Conservation (phyloP, 805 yeast genomes). For the Pichia californica region DNA sequence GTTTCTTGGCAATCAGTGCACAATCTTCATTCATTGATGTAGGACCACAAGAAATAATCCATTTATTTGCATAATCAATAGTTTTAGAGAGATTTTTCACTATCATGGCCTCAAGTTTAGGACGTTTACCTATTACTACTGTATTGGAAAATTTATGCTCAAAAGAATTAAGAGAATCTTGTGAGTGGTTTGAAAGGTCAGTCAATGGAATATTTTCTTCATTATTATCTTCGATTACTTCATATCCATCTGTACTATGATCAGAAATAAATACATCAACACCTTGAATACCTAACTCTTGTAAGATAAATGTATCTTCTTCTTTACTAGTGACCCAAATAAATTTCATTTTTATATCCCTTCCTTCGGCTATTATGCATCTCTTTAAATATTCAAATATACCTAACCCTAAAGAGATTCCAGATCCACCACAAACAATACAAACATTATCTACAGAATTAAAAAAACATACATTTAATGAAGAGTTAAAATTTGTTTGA, state of each 20-base stretch:
- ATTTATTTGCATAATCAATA: conserved; percentile 34
- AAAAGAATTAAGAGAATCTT: conserved; percentile 3
- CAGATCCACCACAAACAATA: conserved; percentile 68
- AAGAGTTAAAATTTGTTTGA: conserved; percentile 35
- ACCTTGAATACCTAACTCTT: conserved; percentile 31
- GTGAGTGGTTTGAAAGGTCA: conserved; percentile 7
- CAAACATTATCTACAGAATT: conserved; percentile 43
- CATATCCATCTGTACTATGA: conserved; percentile 1
- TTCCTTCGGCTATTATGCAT: conserved; percentile 18
- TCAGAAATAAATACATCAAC: conserved; percentile 36
- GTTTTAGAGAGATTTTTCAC: conserved; percentile 24
- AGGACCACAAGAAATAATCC: conserved; percentile 60
- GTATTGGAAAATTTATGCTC: conserved; percentile 13
- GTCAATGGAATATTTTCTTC: conserved; percentile 21
- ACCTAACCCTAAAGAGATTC: conserved; percentile 59
- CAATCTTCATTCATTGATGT: conserved; percentile 36
- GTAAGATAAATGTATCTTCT: conserved; percentile 42
- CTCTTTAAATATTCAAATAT: conserved; percentile 36
- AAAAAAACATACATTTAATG: conserved; percentile 40
- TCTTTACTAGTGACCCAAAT: conserved; percentile 50
- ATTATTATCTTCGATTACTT: conserved; percentile 17
- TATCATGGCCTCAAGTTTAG: conserved; percentile 33
- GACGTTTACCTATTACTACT: conserved; percentile 33
- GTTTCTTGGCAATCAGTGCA: conserved; percentile 30
- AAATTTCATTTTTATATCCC: conserved; percentile 32